These are phyloP conservation scores for Cladosporium sp. DNA, from an alignment of 2,329 filamentous ascomycete species.

Conservation along the genomic window DNA sequence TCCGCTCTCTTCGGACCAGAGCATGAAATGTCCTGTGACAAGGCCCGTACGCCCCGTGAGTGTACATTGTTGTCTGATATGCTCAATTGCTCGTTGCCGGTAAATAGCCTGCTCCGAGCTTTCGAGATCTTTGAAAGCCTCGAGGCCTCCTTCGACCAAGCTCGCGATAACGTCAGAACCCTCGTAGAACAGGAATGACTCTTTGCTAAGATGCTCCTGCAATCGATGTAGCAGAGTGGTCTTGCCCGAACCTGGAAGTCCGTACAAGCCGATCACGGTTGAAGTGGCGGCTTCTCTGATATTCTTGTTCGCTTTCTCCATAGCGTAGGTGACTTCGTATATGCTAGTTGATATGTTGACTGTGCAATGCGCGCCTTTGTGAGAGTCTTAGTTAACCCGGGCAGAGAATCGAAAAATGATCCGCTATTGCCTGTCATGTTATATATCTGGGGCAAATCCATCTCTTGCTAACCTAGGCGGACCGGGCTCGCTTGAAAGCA, in stretches of 20 bases:
- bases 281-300: background rate
- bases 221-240: constrained; percentile 43
- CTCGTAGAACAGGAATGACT: constrained; percentile 48
- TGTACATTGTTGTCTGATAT: background rate
- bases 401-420: background rate
- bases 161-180: constrained; percentile 47
- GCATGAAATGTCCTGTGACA: background rate
- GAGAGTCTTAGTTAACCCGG: background rate
- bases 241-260: constrained; percentile 53
- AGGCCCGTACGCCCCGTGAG: background rate
- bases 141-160: constrained; percentile 46
- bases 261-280: constrained; percentile 51
- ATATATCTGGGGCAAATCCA: background rate
- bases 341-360: background rate
- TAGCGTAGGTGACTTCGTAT: background rate
- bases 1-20: background rate
- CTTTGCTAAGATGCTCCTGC: constrained; percentile 30
- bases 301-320: background rate
- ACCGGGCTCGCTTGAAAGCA: background rate
- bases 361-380: too few species aligned
- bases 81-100: background rate
- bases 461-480: background rate
- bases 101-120: constrained; percentile 1
- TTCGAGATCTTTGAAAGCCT: constrained; percentile 51
- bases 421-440: background rate